Conservation (phyloP, 1,284 basidiomycete species). For the Trametes sp. region DNA sequence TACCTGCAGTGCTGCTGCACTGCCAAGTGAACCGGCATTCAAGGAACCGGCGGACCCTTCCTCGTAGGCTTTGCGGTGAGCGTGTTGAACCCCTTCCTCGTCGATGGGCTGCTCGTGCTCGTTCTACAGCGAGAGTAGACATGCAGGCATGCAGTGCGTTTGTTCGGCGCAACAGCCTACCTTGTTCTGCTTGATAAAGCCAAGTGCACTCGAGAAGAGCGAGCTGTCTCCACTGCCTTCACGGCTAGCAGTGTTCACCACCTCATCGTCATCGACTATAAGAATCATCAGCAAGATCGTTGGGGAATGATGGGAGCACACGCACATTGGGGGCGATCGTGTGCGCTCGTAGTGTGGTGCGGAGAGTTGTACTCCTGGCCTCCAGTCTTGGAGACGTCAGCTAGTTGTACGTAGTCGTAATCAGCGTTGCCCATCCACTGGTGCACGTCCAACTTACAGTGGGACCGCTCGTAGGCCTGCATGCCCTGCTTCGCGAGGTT, state of each 20-base stretch:
- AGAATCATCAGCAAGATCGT: background rate
- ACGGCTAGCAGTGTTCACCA: conserved; percentile 55
- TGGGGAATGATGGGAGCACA: background rate
- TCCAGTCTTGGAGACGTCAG: conserved; percentile 55
- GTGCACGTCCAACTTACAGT: conserved; percentile 17
- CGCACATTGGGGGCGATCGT: conserved; percentile 44
- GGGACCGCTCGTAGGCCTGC: conserved; percentile 50
- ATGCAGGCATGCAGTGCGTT: background rate
- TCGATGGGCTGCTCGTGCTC: conserved; percentile 65
- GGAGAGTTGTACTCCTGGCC: conserved; percentile 68
- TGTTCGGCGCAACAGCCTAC: conserved; percentile 33
- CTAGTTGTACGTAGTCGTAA: conserved; percentile 13
- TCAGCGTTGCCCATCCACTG: conserved; percentile 6
- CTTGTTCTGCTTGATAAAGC: conserved; percentile 59
- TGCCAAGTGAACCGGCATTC: conserved; percentile 67
- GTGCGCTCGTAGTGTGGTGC: conserved; percentile 39
- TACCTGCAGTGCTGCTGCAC: conserved; percentile 82
- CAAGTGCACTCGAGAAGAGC: conserved; percentile 60
- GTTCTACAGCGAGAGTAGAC: conserved; percentile 43
- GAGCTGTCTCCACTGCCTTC: conserved; percentile 60
- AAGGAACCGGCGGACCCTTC: conserved; percentile 57
- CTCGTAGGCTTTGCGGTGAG: conserved; percentile 69
- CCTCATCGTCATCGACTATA: conserved; percentile 67
- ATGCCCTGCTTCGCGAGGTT: conserved; percentile 72
- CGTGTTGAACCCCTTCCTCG: conserved; percentile 67